phyloP scores from a whole-genome alignment of 345 rosid species.

The Aurinia saxatilis region DNA sequence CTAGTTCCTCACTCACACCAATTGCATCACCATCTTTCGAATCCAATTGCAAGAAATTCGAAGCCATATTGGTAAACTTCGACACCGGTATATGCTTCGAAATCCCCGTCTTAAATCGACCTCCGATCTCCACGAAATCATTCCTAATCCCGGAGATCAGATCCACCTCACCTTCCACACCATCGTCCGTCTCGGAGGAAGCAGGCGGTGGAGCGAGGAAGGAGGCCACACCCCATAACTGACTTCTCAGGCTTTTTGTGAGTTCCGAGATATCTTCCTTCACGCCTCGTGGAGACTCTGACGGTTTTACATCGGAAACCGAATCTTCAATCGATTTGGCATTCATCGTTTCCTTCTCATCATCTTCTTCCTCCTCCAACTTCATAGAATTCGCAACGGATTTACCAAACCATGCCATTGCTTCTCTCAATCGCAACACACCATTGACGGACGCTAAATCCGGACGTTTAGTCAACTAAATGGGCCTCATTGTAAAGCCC shows the following conservation, averaged over 20 bases:
- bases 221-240: constrained; percentile 91
- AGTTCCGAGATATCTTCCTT: constrained; percentile 82
- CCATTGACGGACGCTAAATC: constrained; percentile 13
- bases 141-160: constrained; percentile 25
- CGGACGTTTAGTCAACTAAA: neutral
- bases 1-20: constrained; percentile 80
- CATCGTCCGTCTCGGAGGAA: no score
- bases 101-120: constrained; percentile 42
- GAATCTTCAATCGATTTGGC: neutral
- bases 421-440: neutral
- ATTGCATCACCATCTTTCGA: constrained; percentile 32
- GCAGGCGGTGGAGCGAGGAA: constrained; percentile 73
- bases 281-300: constrained; percentile 60
- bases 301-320: constrained; percentile 14
- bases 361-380: constrained; percentile 45
- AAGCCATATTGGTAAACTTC: constrained; percentile 41
- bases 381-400: constrained; percentile 76
- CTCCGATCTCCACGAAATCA: constrained; percentile 45
- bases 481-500: constrained; percentile 9
- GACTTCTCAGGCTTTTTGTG: constrained; percentile 59
- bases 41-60: constrained; percentile 38
- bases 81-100: constrained; percentile 52
- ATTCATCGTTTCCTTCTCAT: constrained; percentile 17
- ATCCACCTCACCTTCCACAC: constrained; percentile 21
- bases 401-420: constrained; percentile 84